Percentiles rank a stretch among this genome's conserved stretches.
phyloP scores from a whole-genome alignment of 176 grass and related monocot species.

The Dendrocalamus sinicus region DNA sequence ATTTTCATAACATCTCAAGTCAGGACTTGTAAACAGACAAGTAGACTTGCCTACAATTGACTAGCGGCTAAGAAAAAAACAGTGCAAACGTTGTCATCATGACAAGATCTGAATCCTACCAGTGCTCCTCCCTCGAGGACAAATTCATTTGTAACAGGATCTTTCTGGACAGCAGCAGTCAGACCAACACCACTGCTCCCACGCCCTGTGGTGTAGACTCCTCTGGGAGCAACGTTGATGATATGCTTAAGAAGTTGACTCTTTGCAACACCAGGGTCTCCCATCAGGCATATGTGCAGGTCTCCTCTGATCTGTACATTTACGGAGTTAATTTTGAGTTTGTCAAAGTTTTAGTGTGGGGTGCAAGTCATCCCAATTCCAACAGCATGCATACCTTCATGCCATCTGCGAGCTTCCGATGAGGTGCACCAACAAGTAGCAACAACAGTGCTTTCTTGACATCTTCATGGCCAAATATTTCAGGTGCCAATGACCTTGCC shows the following conservation, averaged over 20 bases:
- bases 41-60: neutral
- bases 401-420: conserved; percentile 88
- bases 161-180: conserved; percentile 94
- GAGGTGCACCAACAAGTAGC: conserved; percentile 94
- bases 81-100: conserved; percentile 4
- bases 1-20: neutral
- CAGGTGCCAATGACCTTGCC: conserved; percentile 85
- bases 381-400: conserved; percentile 78
- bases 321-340: neutral
- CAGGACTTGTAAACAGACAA: conserved; percentile 21
- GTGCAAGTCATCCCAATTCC: conserved; percentile 6
- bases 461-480: conserved; percentile 99
- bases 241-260: conserved; percentile 99
- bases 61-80: conserved; percentile 29
- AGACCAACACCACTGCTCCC: conserved; percentile 99
- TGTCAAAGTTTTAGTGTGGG: neutral
- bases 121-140: conserved; percentile 99
- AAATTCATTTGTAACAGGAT: conserved; percentile 96
- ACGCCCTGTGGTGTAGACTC: conserved; percentile 95
- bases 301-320: conserved; percentile 93
- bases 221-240: conserved; percentile 98
- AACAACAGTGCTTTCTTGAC: conserved; percentile 93
- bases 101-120: conserved; percentile 54
- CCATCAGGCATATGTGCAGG: conserved; percentile 97
- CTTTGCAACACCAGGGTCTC: conserved; percentile 99